Evolutionary conservation across 495 filamentous ascomycete species (phyloP).

Genomic region (Penicillium longicatenatum): DNA sequence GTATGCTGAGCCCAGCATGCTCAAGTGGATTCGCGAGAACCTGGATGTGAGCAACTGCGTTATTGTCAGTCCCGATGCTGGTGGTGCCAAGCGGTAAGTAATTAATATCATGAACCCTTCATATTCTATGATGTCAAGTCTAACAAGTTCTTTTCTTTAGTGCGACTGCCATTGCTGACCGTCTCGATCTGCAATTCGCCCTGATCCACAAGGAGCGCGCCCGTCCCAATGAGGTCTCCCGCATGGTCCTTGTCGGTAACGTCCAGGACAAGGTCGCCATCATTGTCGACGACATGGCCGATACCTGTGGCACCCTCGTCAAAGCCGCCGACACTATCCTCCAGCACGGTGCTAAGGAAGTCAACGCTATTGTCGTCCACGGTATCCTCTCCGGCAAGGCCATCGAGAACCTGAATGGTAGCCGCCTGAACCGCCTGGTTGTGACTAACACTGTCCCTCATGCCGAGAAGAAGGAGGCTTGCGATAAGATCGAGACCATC

Average conservation of each 20-base stretch:
- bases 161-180: slow-evolving; percentile 94
- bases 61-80: slow-evolving; percentile 95
- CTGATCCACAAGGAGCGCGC: slow-evolving; percentile 98
- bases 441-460: slow-evolving; percentile 98
- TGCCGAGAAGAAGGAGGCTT: slow-evolving; percentile 69
- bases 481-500: slow-evolving; percentile 82
- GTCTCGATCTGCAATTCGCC: slow-evolving; percentile 92
- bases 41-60: slow-evolving; percentile 80
- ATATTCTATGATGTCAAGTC: background rate
- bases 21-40: slow-evolving; percentile 89
- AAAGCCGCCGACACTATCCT: slow-evolving; percentile 93
- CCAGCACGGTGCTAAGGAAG: slow-evolving; percentile 82
- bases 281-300: slow-evolving; percentile 82
- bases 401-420: slow-evolving; percentile 85
- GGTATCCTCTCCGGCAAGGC: slow-evolving; percentile 92
- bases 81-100: slow-evolving; percentile 88
- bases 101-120: background rate
- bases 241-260: slow-evolving; percentile 82
- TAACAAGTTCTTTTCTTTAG: slow-evolving; percentile 32
- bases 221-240: slow-evolving; percentile 90
- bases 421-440: slow-evolving; percentile 72
- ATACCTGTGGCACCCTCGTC: slow-evolving; percentile 91
- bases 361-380: slow-evolving; percentile 94
- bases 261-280: slow-evolving; percentile 66
- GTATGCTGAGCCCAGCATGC: slow-evolving; percentile 91